These are phyloP conservation scores for Eutypella sp. DNA, from an alignment of 2,329 filamentous ascomycete species.

Conservation along the genomic window DNA sequence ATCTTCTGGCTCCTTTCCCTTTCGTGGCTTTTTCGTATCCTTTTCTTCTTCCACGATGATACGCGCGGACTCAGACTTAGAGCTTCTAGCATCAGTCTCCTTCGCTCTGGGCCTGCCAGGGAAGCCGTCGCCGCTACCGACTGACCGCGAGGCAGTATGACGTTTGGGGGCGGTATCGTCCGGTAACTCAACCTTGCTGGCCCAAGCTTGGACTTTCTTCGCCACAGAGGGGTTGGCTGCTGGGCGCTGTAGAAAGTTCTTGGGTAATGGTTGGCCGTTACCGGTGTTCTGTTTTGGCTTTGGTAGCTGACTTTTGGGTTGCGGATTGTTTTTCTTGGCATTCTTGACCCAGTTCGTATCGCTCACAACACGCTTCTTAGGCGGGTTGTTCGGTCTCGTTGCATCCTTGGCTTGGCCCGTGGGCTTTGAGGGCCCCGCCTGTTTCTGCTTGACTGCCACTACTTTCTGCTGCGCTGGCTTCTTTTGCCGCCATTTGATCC, in stretches of 20 bases:
- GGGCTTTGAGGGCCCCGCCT: conserved; percentile 14
- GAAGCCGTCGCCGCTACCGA: conserved; percentile 34
- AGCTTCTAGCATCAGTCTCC: conserved; percentile 2
- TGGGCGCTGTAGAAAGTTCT: conserved; percentile 51
- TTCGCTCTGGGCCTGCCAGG: conserved; percentile 29
- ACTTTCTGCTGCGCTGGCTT: conserved; percentile 30
- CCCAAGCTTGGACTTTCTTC: conserved; percentile 60
- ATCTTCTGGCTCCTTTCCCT: conserved; percentile 15
- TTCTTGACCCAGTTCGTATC: conserved; percentile 81
- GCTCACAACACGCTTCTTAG: conserved; percentile 88
- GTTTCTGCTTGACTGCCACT: conserved; percentile 22
- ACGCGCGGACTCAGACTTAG: conserved; percentile 12
- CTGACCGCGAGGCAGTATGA: conserved; percentile 32
- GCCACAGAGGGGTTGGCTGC: conserved; percentile 51
- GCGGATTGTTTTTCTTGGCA: conserved; percentile 46
- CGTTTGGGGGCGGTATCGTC: conserved; percentile 34
- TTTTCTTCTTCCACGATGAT: conserved; percentile 14
- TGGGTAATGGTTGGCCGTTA: conserved; percentile 45
- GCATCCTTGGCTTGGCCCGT: neutral
- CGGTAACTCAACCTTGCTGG: conserved; percentile 47
- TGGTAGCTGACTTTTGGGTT: conserved; percentile 35
- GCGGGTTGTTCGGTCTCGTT: conserved; percentile 47
- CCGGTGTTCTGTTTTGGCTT: conserved; percentile 27
- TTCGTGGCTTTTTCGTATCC: conserved; percentile 11
- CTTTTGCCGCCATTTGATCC: conserved; percentile 50